Conservation (phyloP, 306 rosid genomes). For the Prunus dulcis region DNA sequence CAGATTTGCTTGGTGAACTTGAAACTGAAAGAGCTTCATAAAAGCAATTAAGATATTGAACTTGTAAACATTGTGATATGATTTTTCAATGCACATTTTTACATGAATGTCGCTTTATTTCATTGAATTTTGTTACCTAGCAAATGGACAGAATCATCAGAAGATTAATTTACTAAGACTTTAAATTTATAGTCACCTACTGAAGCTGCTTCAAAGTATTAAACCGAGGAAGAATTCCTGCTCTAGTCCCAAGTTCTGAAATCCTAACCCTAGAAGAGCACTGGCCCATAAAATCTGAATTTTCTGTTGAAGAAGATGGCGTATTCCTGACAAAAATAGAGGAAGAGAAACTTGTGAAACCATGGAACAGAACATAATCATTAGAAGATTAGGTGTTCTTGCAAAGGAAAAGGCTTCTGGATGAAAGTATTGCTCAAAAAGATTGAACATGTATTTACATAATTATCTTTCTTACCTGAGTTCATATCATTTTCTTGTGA, state of each 20-base stretch:
- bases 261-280: constrained; percentile 31
- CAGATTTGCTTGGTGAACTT: neutral
- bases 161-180: neutral
- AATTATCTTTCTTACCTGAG: constrained; percentile 22
- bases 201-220: constrained; percentile 19
- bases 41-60: neutral
- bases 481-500: constrained; percentile 18
- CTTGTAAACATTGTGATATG: neutral
- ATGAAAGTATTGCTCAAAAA: neutral
- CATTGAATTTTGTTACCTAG: neutral
- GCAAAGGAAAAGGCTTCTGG: neutral
- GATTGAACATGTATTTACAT: neutral
- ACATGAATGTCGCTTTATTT: neutral
- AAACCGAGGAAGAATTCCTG: constrained; percentile 33
- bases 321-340: constrained; percentile 28
- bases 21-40: constrained; percentile 1
- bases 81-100: constrained; percentile 4
- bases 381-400: neutral
- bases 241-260: constrained; percentile 32
- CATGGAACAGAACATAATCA: neutral
- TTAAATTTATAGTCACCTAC: neutral
- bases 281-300: constrained; percentile 21
- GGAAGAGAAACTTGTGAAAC: constrained; percentile 17
- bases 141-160: neutral
- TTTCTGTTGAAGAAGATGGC: constrained; percentile 24